Base-by-base conservation (phyloP, 108 stramenopile species). In the Conticribra guillardii region DNA sequence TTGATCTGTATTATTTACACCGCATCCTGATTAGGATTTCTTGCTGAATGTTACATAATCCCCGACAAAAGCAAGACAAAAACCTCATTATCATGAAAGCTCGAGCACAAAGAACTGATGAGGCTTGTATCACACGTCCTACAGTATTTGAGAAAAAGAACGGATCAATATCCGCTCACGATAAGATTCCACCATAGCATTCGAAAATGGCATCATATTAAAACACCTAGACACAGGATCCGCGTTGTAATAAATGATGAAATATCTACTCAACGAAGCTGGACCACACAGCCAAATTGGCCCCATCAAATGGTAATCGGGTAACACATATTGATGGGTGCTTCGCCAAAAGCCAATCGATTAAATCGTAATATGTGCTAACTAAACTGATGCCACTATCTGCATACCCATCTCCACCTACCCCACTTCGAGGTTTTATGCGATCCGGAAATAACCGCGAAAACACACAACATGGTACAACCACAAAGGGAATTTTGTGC, bases 381-480 rank as follows among this genome's bases (percentile, higher is more conserved):
- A 93, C 92, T 24, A 61, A 7, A 47, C 72, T 49, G 23, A 18
- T 34, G 2, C n/a, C 9, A 28, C 27, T 57, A 51, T 21, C 50
- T 11, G 18, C 18, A 19, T 4, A 18, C 16, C 50, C 19, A 19
- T 11, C 17, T 24, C 50, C 11, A 41, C 11, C 8, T 9, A 48
- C 47, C 1, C 28, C 21, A 14, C 67, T 52, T 54, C 53, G 9
- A 4, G 60, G 67, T 5, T 54, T 52, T 29, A 55, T 26, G 15
- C 92, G 85, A 49, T 88, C 50, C 21, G 88, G 85, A 60, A 90
- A 96, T 1, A 93, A 51, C 27, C 89, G 62, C 3, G 78, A 79
- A 57, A 89, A 96, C 22, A 96, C 92, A 54, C 95, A 96, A 54
- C 95, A 96, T 2, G 95, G 95, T 4, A 96, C 83, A 5, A 96